Conservation (phyloP, 805 yeast genomes). For the Kazachstania taianensis region DNA sequence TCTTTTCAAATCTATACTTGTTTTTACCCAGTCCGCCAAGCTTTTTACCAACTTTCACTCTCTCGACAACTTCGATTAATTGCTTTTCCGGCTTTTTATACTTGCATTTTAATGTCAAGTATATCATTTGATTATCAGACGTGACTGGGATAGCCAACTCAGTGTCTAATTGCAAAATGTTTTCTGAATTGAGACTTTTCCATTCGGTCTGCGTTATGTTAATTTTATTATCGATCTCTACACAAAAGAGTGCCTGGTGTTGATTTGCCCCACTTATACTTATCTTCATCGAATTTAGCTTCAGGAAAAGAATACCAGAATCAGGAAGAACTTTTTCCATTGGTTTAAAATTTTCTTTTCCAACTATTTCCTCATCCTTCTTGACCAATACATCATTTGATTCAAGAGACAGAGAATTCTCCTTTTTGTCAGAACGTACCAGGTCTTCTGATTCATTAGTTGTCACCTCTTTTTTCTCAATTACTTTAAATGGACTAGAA, state of each 20-base stretch:
- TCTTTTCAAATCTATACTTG: constrained; percentile 31
- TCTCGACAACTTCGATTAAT: constrained; percentile 51
- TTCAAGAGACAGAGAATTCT: neutral
- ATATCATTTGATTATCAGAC: constrained; percentile 39
- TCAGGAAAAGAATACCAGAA: constrained; percentile 44
- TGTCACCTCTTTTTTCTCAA: constrained; percentile 4
- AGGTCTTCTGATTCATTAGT: neutral
- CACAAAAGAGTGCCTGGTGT: constrained; percentile 40
- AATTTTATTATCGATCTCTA: constrained; percentile 66
- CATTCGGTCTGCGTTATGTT: constrained; percentile 64
- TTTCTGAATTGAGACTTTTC: constrained; percentile 23
- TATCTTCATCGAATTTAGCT: constrained; percentile 38
- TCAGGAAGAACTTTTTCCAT: constrained; percentile 7
- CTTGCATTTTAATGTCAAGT: constrained; percentile 61
- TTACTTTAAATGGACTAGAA: constrained; percentile 24
- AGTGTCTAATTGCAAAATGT: constrained; percentile 39
- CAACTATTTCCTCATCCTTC: neutral
- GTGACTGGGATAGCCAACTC: constrained; percentile 58
- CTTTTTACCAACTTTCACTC: constrained; percentile 35
- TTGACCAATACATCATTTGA: neutral
- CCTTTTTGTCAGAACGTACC: neutral
- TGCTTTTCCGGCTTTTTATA: constrained; percentile 39
- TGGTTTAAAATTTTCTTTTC: neutral
- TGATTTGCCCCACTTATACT: constrained; percentile 37
- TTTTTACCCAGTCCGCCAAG: constrained; percentile 27